Evolutionary conservation across 1,284 basidiomycete species (phyloP), one percentile per base, ranked within the genome.

Genomic region (Ceratobasidium sp.): DNA sequence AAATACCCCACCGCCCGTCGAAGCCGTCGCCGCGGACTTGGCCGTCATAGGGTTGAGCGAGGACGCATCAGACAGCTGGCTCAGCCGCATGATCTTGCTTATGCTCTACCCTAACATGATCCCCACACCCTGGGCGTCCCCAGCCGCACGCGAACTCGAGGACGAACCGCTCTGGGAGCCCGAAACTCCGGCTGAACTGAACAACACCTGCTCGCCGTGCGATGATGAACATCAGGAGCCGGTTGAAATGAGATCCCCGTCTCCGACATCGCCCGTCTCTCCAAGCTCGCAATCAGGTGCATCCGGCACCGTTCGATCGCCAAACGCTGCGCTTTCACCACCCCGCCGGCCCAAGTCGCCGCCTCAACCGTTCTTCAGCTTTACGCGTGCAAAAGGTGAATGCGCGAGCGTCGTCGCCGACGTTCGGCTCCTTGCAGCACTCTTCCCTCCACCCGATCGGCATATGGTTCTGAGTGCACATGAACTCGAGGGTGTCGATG

Each of bases 91-190:
- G 65, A 83, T 91, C 75, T 91, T 91, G 79, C 83, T 91, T 18
- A 84, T 92, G 43, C 88, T 89, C 1, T 91, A 88, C 77, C 90
- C 90, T 0, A 89, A 91, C 73, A 83, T 91, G 55, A 89, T 91
- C 61, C 81, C 84, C 10, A 64, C 72, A 3, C 69, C 72, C 16
- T 61, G 76, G 65, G 52, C 52, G 3, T 69, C 65, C 18, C 65
- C 65, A 21, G 36, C 65, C 39, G 52, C 52, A 16, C 46, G 34
- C 26, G 50, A 65, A 36, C 52, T 52, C 14, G 50, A 39, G 39
- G 65, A 43, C n/a, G 65, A 57, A 32, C 21, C 28, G 12, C 48
- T 41, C 9, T 69, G 39, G 28, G 65, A 69, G 50, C 52, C 50
- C 52, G 65, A 69, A 57, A 69, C 65, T 16, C 65, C 65, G 10